phyloP scores from a whole-genome alignment of 164 flowering plant species.

The Magnolia changhungtana region DNA sequence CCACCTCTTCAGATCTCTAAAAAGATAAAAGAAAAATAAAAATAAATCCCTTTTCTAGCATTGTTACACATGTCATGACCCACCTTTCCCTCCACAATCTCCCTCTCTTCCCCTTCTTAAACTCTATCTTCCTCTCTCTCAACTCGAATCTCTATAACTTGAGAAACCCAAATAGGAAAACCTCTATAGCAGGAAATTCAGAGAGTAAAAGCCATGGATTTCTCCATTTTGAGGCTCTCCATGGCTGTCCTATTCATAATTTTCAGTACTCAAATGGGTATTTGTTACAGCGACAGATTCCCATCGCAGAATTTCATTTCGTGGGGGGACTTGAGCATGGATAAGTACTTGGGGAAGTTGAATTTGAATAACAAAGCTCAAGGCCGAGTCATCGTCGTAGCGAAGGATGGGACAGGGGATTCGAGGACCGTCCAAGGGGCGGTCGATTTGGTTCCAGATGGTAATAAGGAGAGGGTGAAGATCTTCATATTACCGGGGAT shows the following conservation, averaged over 20 bases:
- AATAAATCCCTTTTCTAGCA: not conserved
- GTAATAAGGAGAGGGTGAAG: slow-evolving; percentile 51
- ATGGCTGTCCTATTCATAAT: not conserved
- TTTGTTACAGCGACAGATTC: not conserved
- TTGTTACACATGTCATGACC: slow-evolving; percentile 15
- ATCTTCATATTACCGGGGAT: slow-evolving; percentile 68
- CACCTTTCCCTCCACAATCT: slow-evolving; percentile 7
- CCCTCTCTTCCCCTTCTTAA: not conserved
- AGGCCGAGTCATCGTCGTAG: slow-evolving; percentile 56
- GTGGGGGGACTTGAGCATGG: slow-evolving; percentile 63
- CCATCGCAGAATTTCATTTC: slow-evolving; percentile 27
- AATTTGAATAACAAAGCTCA: not conserved
- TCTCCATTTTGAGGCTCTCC: not conserved
- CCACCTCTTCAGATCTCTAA: slow-evolving; percentile 5
- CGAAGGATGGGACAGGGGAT: slow-evolving; percentile 56
- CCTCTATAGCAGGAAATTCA: not conserved
- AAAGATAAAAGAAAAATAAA: not conserved
- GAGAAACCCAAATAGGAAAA: not conserved
- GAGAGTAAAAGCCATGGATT: slow-evolving; percentile 5
- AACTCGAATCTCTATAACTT: not conserved
- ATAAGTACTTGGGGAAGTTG: slow-evolving; percentile 9
- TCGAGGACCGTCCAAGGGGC: slow-evolving; percentile 73
- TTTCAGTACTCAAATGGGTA: slow-evolving; percentile 1
- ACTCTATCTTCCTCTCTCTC: not conserved
- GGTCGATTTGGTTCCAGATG: slow-evolving; percentile 59